Base-by-base conservation (phyloP, 768 basidiomycete species). In the Tylopilus subfusipes region DNA sequence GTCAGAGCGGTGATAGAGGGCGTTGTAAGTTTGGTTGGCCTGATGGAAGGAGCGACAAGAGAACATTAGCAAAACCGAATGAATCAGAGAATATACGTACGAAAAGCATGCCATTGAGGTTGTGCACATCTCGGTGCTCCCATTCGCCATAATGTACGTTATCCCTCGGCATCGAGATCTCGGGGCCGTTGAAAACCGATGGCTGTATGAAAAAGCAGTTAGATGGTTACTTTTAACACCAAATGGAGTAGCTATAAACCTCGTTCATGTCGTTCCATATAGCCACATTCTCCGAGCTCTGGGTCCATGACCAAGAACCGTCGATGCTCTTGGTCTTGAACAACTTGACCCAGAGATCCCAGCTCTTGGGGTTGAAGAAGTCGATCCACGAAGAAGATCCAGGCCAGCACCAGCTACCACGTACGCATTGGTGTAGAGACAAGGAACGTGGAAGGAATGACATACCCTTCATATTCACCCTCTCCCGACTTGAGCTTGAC, bases 231-330 rank as follows among this genome's bases (percentile, higher is more conserved):
- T n/a, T 45, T n/a, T 19, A 14, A 22, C 21, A 21, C 16, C 5
- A 7, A 16, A 39, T 33, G 44, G 2, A n/a, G 12, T n/a, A 2
- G 30, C 7, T 9, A 59, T 77, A 9, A 48, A 93, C 93, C 82
- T 98, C 97, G 61, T 98, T 98, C 97, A 99, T 99, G 67, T 99
- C 97, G 68, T 98, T 98, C 97, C 97, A 99, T 61, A 98, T 93
- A 68, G 86, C 87, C 14, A 98, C 81, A 60, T 84, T 82, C 29
- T 86, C 82, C 2, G 92, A 93, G 60, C 94, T 90, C 58, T 90
- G 73, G 0, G 77, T 82, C 88, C 91, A 92, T 8, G 83, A 75
- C 82, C 85, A 92, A n/a, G 77, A 72, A 43, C 77, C 81, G 55
- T 76, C 72, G 30, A 76, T 72, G 45, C 75, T 71, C 57, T 77